phyloP scores from a whole-genome alignment of 2,329 filamentous ascomycete genomes.

The Thermothelomyces thermophilus region DNA sequence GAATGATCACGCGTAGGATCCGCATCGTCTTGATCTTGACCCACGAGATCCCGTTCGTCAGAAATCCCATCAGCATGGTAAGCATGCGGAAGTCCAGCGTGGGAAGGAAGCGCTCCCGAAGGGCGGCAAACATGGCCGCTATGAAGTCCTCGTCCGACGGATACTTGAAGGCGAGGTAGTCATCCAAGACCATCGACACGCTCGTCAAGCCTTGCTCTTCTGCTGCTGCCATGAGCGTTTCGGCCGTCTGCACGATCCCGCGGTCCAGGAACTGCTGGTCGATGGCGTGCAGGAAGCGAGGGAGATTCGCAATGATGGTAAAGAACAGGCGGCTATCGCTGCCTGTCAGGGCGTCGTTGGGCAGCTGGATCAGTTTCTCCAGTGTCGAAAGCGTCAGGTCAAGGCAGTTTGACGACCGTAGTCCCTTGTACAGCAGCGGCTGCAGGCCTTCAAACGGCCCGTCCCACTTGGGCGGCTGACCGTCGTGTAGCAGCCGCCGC shows the following conservation, averaged over 20 bases:
- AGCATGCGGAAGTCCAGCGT: conserved; percentile 76
- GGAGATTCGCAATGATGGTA: conserved; percentile 83
- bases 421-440: conserved; percentile 79
- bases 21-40: conserved; percentile 92
- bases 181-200: conserved; percentile 62
- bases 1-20: conserved; percentile 75
- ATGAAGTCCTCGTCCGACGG: conserved; percentile 70
- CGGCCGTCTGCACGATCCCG: conserved; percentile 56
- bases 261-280: conserved; percentile 56
- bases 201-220: conserved; percentile 62
- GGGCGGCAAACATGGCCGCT: conserved; percentile 61
- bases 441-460: conserved; percentile 82
- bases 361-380: conserved; percentile 70
- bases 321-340: conserved; percentile 78
- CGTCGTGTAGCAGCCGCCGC: conserved; percentile 65
- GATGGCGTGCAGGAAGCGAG: conserved; percentile 73
- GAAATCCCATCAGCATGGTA: conserved; percentile 81
- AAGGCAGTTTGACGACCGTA: conserved; percentile 79
- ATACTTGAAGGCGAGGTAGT: conserved; percentile 62
- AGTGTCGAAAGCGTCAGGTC: conserved; percentile 71
- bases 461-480: conserved; percentile 81
- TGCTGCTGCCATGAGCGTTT: conserved; percentile 63
- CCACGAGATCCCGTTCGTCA: conserved; percentile 85
- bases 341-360: conserved; percentile 74
- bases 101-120: conserved; percentile 74